These are phyloP conservation scores for Aureobasidium pullulans DNA, from an alignment of 2,329 filamentous ascomycete species.

Conservation along the genomic window DNA sequence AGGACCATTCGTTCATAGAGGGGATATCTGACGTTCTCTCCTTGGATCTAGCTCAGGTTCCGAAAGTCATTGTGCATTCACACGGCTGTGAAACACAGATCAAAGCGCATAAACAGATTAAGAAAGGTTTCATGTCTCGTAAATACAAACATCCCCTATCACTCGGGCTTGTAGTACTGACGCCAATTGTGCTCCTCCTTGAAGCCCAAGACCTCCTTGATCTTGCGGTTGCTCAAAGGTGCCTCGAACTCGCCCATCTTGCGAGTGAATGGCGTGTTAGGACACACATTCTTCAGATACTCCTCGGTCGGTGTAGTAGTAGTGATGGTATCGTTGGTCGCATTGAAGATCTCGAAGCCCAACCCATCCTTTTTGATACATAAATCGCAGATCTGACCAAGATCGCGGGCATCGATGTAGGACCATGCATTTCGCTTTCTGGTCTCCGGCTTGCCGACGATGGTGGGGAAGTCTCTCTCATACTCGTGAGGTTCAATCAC, in stretches of 20 bases:
- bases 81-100: no score
- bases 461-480: constrained; percentile 43
- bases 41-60: no score
- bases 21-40: no score
- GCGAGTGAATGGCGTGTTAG: constrained; percentile 45
- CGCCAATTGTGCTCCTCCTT: constrained; percentile 53
- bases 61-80: no score
- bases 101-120: background rate
- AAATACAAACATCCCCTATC: background rate
- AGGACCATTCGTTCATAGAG: no score
- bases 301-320: constrained; percentile 44
- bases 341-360: constrained; percentile 59
- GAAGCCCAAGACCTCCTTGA: constrained; percentile 51
- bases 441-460: constrained; percentile 42
- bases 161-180: constrained; percentile 36
- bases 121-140: background rate
- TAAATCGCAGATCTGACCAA: constrained; percentile 54
- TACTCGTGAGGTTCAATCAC: constrained; percentile 58
- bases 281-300: constrained; percentile 45
- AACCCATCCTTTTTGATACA: constrained; percentile 47
- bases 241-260: constrained; percentile 54
- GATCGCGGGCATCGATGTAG: constrained; percentile 55
- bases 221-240: constrained; percentile 55
- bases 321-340: constrained; percentile 56
- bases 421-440: constrained; percentile 55